phyloP scores from a whole-genome alignment of 2,329 filamentous ascomycete species.

The Samsoniella hepiali region DNA sequence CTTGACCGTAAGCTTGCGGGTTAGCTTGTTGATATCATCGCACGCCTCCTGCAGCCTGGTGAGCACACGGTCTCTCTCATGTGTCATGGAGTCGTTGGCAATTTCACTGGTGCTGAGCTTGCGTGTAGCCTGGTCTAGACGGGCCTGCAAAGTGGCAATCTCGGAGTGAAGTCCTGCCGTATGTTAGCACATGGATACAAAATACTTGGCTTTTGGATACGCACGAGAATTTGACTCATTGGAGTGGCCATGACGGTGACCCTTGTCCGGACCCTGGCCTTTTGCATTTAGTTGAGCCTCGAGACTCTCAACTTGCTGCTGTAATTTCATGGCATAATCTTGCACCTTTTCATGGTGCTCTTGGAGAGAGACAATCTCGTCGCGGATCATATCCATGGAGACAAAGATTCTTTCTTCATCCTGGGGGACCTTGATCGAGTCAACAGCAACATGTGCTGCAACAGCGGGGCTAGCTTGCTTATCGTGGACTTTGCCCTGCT shows the following conservation, averaged over 20 bases:
- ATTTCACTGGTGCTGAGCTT: constrained; percentile 62
- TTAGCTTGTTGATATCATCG: constrained; percentile 52
- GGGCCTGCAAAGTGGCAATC: constrained; percentile 57
- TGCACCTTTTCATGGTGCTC: constrained; percentile 56
- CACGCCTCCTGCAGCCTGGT: constrained; percentile 60
- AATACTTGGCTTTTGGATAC: not conserved
- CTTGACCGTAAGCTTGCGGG: constrained; percentile 39
- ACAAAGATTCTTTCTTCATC: constrained; percentile 58
- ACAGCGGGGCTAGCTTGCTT: constrained; percentile 33
- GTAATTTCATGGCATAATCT: constrained; percentile 51
- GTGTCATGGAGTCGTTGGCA: constrained; percentile 57
- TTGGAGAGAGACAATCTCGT: constrained; percentile 54
- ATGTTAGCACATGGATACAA: constrained; percentile 17
- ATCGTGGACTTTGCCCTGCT: constrained; percentile 50
- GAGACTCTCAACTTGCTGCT: constrained; percentile 49
- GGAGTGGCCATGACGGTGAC: constrained; percentile 1
- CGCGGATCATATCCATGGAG: constrained; percentile 59
- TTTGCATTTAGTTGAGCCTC: constrained; percentile 45
- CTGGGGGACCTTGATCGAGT: constrained; percentile 47
- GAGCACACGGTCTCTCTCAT: constrained; percentile 64
- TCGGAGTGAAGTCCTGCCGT: constrained; percentile 54
- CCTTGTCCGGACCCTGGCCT: constrained; percentile 28
- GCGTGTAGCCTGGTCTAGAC: constrained; percentile 59
- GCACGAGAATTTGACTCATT: constrained; percentile 9
- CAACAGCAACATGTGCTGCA: constrained; percentile 45